A percentile compares a stretch with the other conserved stretches of the same genome.
These are phyloP conservation scores for Clonostachys chloroleuca DNA, from an alignment of 2,329 filamentous ascomycete genomes.

Conservation along the genomic window DNA sequence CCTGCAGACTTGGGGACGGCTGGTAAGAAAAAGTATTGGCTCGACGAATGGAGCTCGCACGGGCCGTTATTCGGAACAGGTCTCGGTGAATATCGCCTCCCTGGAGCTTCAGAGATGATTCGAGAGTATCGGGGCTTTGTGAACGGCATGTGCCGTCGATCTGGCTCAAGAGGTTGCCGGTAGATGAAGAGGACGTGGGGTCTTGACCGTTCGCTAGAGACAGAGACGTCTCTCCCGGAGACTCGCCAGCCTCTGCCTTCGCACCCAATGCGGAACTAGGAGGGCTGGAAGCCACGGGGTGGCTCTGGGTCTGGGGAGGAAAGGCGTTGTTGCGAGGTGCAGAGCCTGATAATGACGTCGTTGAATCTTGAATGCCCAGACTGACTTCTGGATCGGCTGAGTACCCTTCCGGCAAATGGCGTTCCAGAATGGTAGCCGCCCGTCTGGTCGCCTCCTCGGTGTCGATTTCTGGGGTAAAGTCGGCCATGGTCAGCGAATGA, in stretches of 20 bases:
- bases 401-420: constrained; percentile 30
- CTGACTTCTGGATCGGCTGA: constrained; percentile 31
- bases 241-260: constrained; percentile 1
- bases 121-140: constrained; percentile 28
- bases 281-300: neutral
- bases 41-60: constrained; percentile 44
- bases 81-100: constrained; percentile 77
- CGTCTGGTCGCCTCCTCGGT: neutral
- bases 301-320: too few relatives aligned
- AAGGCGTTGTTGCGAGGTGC: too few relatives aligned
- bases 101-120: constrained; percentile 66
- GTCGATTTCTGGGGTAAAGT: neutral
- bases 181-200: neutral
- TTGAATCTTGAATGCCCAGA: constrained; percentile 8
- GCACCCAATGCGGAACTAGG: constrained; percentile 5
- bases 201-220: neutral
- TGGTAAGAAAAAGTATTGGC: constrained; percentile 64
- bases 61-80: constrained; percentile 68
- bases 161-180: too few relatives aligned
- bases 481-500: too few relatives aligned
- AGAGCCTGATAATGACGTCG: neutral
- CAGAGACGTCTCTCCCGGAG: neutral
- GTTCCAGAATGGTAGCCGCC: constrained; percentile 25
- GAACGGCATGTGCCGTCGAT: neutral
- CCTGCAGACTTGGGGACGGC: constrained; percentile 20